phyloP scores from a whole-genome alignment of 2,329 filamentous ascomycete genomes.

The Aspergillus felis region DNA sequence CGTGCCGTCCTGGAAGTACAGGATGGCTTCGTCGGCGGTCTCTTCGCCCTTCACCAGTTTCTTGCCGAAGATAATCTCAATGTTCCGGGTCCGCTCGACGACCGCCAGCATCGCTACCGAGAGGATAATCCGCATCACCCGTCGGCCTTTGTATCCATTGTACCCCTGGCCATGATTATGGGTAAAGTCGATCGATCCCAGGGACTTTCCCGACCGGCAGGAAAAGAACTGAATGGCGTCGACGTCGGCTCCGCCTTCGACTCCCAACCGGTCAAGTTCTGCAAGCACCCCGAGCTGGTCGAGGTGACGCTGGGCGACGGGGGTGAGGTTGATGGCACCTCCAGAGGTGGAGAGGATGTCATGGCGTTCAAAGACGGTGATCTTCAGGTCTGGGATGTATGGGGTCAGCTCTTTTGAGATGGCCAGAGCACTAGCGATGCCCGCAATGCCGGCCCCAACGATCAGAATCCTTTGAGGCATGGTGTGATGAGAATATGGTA shows the following conservation, averaged over 20 bases:
- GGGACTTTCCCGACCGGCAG: slow-evolving; percentile 33
- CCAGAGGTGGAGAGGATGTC: slow-evolving; percentile 41
- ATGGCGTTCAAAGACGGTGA: slow-evolving; percentile 40
- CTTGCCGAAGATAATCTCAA: slow-evolving; percentile 42
- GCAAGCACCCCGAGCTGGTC: slow-evolving; percentile 39
- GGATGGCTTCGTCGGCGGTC: slow-evolving; percentile 24
- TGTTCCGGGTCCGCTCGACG: slow-evolving; percentile 31
- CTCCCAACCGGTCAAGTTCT: slow-evolving; percentile 35
- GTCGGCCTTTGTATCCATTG: slow-evolving; percentile 38
- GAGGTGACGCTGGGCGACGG: slow-evolving; percentile 42
- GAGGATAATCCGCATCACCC: slow-evolving; percentile 41
- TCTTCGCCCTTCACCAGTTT: slow-evolving; percentile 37
- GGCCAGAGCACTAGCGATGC: slow-evolving; percentile 31
- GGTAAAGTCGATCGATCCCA: slow-evolving; percentile 39
- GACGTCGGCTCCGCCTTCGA: slow-evolving; percentile 39
- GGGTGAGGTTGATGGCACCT: slow-evolving; percentile 44
- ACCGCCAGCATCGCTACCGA: slow-evolving; percentile 40
- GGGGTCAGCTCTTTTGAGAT: slow-evolving; percentile 31
- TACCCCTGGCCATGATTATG: slow-evolving; percentile 35
- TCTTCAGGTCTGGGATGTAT: slow-evolving; percentile 30
- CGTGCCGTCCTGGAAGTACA: slow-evolving; percentile 38
- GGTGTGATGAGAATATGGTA: background rate
- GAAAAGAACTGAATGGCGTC: slow-evolving; percentile 41
- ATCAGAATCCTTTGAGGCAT: slow-evolving; percentile 26
- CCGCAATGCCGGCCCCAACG: slow-evolving; percentile 34